A percentile compares a stretch with the other conserved stretches of the same genome.
phyloP scores from a whole-genome alignment of 208 protist genomes.

The Acanthamoeba healyi region DNA sequence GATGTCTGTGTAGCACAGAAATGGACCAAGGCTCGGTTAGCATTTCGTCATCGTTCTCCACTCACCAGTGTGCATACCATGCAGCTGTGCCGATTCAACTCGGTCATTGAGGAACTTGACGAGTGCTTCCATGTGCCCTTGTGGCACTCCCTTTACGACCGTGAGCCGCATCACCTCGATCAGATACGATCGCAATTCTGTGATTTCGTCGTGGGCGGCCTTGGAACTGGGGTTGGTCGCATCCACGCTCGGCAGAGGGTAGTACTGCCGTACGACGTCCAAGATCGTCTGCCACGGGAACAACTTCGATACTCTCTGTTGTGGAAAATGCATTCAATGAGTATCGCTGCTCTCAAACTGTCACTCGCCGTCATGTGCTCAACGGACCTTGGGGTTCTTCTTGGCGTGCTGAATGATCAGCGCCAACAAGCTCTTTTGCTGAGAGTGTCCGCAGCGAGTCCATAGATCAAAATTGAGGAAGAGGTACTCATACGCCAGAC shows the following conservation, averaged over 20 bases:
- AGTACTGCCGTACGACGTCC: conserved; percentile 41
- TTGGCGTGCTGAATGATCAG: conserved; percentile 58
- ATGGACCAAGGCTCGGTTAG: background rate
- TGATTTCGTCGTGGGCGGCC: conserved; percentile 5
- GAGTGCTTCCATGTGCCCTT: conserved; percentile 33
- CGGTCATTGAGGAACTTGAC: conserved; percentile 42
- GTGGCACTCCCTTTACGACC: background rate
- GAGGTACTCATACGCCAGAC: conserved; percentile 30
- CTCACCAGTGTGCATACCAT: background rate
- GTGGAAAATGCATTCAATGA: background rate
- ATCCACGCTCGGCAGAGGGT: background rate
- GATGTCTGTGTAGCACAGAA: background rate
- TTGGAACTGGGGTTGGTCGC: background rate
- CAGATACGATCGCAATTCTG: conserved; percentile 10
- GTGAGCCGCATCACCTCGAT: conserved; percentile 54
- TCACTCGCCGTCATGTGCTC: background rate
- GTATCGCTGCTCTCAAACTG: too few species aligned
- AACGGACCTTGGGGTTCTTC: conserved; percentile 49
- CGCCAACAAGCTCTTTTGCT: conserved; percentile 33
- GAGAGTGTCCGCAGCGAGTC: conserved; percentile 26
- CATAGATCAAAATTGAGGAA: conserved; percentile 64
- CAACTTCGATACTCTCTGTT: conserved; percentile 23
- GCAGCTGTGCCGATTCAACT: background rate
- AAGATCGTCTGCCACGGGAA: conserved; percentile 23
- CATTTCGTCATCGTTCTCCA: background rate